phyloP scores from a whole-genome alignment of 2,329 filamentous ascomycete species.

The Bipolaris sorokiniana region DNA sequence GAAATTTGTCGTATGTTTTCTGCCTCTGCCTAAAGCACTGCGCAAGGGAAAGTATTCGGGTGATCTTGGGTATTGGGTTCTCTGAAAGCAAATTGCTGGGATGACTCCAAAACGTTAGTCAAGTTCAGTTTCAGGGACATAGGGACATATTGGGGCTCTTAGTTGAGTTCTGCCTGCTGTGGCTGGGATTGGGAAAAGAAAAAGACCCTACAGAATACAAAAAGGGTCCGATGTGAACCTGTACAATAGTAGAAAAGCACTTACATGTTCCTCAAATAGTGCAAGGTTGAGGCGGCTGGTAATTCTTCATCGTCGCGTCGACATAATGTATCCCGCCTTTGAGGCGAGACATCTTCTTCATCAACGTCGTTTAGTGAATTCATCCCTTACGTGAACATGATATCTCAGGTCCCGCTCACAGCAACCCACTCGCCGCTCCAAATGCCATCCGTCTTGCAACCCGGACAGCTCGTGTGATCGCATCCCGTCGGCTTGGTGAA shows the following conservation, averaged over 20 bases:
- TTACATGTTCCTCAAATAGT: background rate
- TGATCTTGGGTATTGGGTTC: background rate
- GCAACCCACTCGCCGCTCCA: conserved; percentile 58
- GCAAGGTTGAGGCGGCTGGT: background rate
- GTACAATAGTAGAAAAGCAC: background rate
- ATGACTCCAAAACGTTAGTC: background rate
- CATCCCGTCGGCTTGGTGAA: conserved; percentile 60
- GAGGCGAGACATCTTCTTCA: no score
- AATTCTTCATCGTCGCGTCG: background rate
- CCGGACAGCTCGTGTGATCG: conserved; percentile 34
- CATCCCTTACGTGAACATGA: background rate
- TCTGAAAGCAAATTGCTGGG: no score
- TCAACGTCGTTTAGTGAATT: background rate
- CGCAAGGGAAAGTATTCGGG: background rate
- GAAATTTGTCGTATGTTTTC: background rate
- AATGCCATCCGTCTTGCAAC: conserved; percentile 33
- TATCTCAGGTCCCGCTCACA: conserved; percentile 8
- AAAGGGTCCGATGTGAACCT: background rate
- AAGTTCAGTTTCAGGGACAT: background rate
- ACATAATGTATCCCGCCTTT: background rate
- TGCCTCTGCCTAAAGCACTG: background rate
- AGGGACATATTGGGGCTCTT: background rate
- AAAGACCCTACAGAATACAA: background rate
- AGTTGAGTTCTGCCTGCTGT: background rate
- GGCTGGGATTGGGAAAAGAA: background rate